Evolutionary conservation across 2,329 filamentous ascomycete genomes (phyloP).

Genomic region (Myriosclerotinia scirpicola): DNA sequence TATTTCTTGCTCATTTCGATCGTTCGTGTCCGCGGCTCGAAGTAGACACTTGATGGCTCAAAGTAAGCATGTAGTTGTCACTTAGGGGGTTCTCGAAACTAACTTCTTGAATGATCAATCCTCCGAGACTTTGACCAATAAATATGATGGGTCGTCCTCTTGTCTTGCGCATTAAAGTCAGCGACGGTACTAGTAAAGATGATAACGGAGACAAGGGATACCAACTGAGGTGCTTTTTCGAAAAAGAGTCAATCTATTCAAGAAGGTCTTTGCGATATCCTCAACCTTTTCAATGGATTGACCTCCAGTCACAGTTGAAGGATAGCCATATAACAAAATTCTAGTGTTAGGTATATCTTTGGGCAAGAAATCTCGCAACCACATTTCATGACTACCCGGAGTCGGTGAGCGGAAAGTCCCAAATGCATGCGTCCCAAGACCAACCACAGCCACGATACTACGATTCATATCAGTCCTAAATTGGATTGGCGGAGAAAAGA

Average conservation of each 20-base stretch:
- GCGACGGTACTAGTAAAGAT: no score
- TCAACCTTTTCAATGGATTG: conserved; percentile 12
- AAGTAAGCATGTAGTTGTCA: neutral
- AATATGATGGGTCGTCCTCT: conserved; percentile 19
- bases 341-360: conserved; percentile 14
- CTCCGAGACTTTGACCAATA: conserved; percentile 23
- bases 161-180: neutral
- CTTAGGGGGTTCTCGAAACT: neutral
- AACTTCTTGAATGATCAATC: conserved; percentile 17
- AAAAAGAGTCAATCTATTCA: conserved; percentile 6
- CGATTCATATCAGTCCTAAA: neutral
- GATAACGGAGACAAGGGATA: neutral
- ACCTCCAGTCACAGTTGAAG: conserved; percentile 1
- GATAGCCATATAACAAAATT: conserved; percentile 18
- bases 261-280: conserved; percentile 13
- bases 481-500: no score
- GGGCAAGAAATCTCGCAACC: conserved; percentile 22
- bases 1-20: neutral
- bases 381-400: conserved; percentile 19
- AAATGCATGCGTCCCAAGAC: conserved; percentile 23
- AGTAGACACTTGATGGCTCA: conserved; percentile 1
- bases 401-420: conserved; percentile 17
- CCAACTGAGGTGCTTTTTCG: conserved; percentile 7
- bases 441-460: conserved; percentile 21
- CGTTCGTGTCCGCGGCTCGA: neutral